phyloP scores from a whole-genome alignment of 805 yeast species.

The Pichia pseudocactophila region DNA sequence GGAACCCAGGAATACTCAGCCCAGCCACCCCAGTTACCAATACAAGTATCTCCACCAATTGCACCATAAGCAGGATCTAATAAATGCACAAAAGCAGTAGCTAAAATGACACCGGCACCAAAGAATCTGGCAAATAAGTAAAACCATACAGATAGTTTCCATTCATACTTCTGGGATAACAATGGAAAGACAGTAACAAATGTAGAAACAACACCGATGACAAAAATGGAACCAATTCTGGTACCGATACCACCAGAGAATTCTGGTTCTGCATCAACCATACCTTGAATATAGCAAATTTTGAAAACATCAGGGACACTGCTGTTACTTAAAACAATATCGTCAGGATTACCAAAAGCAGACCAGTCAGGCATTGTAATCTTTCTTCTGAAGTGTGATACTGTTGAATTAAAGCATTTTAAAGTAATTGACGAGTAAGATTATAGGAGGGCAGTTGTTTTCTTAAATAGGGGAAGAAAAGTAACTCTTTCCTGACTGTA shows the following conservation, averaged over 20 bases:
- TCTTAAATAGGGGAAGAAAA: no score
- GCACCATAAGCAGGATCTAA: constrained; percentile 57
- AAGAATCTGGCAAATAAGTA: constrained; percentile 59
- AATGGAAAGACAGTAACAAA: constrained; percentile 51
- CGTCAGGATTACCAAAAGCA: constrained; percentile 7
- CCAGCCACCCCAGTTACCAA: constrained; percentile 52
- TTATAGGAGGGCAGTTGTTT: no score
- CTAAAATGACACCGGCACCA: constrained; percentile 76
- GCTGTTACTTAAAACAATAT: constrained; percentile 9
- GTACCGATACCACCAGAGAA: constrained; percentile 23
- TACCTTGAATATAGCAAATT: constrained; percentile 16
- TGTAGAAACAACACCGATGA: constrained; percentile 44
- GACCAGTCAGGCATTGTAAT: constrained; percentile 11
- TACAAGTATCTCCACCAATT: constrained; percentile 39
- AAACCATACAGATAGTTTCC: constrained; percentile 44
- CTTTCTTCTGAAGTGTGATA: no score
- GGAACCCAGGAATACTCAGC: constrained; percentile 41
- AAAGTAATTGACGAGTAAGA: no score
- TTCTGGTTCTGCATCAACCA: constrained; percentile 13
- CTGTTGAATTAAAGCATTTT: no score
- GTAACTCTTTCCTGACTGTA: no score
- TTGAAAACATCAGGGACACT: constrained; percentile 15
- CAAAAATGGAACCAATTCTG: constrained; percentile 53
- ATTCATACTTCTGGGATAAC: constrained; percentile 43
- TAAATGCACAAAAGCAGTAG: constrained; percentile 68